phyloP scores from a whole-genome alignment of 805 yeast species.

The Barnettozyma botsteinii region DNA sequence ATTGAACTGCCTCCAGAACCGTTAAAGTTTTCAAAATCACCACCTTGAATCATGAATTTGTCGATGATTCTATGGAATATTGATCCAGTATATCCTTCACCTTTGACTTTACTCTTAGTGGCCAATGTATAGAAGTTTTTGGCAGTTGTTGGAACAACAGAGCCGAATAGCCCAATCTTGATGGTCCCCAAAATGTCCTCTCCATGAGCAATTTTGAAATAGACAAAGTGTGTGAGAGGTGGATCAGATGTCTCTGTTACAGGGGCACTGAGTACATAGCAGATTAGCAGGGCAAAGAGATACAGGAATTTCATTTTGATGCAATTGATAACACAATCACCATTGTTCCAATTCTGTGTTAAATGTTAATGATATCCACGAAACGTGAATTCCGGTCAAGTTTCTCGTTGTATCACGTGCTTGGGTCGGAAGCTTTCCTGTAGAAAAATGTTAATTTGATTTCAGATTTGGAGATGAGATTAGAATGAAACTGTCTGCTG shows the following conservation, averaged over 20 bases:
- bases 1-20: conserved; percentile 80
- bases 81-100: conserved; percentile 47
- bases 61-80: conserved; percentile 70
- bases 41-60: conserved; percentile 81
- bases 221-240: conserved; percentile 24
- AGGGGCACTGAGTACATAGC: conserved; percentile 11
- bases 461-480: neutral
- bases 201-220: conserved; percentile 21
- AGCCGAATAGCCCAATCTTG: conserved; percentile 59
- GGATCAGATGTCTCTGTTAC: conserved; percentile 19
- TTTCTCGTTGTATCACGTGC: too few relatives aligned
- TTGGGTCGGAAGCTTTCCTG: too few relatives aligned
- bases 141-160: conserved; percentile 58
- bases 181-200: conserved; percentile 28
- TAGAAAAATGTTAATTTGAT: too few relatives aligned
- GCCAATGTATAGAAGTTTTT: conserved; percentile 52
- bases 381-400: too few relatives aligned
- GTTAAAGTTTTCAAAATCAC: conserved; percentile 61
- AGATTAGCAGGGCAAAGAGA: conserved; percentile 6
- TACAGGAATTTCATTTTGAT: conserved; percentile 12
- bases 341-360: too few relatives aligned
- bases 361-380: too few relatives aligned
- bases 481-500: neutral
- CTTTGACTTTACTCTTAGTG: conserved; percentile 20
- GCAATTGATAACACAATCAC: neutral